Conservation (phyloP, 352 stramenopile genomes). For the Phytopythium delawarense region DNA sequence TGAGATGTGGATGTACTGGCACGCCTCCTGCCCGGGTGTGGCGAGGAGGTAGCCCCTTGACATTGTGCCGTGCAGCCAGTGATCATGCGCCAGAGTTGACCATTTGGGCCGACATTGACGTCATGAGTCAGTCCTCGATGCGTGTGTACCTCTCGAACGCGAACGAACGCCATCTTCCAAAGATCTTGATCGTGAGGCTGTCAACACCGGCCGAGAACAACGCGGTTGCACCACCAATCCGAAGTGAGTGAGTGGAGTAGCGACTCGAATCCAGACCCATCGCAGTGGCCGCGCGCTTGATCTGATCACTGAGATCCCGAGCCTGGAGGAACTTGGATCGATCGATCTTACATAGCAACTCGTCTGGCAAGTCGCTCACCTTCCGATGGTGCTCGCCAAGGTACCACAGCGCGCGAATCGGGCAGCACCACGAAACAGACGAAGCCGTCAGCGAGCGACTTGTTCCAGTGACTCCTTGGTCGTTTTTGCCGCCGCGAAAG, state of each 20-base stretch:
- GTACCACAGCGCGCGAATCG: slow-evolving; percentile 7
- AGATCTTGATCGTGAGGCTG: slow-evolving; percentile 12
- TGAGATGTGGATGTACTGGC: too few relatives aligned
- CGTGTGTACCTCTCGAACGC: slow-evolving; percentile 9
- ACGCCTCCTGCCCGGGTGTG: slow-evolving; percentile 6
- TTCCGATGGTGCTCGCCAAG: slow-evolving; percentile 5
- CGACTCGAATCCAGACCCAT: neutral
- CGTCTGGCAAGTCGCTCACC: slow-evolving; percentile 2
- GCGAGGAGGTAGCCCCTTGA: slow-evolving; percentile 9
- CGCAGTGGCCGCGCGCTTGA: slow-evolving; percentile 5
- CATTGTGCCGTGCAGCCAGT: neutral
- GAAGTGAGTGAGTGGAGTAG: slow-evolving; percentile 1
- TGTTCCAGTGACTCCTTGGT: slow-evolving; percentile 6
- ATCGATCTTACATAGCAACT: slow-evolving; percentile 10
- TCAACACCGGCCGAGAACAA: slow-evolving; percentile 9
- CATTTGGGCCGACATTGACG: neutral
- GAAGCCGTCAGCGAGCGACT: slow-evolving; percentile 5
- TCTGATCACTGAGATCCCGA: neutral
- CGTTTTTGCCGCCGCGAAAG: slow-evolving; percentile 20
- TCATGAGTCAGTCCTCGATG: slow-evolving; percentile 7
- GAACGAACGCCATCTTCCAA: slow-evolving; percentile 11
- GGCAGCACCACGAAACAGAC: slow-evolving; percentile 4
- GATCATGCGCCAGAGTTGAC: neutral
- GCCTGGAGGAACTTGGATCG: slow-evolving; percentile 1
- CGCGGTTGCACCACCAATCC: slow-evolving; percentile 10